phyloP scores from a whole-genome alignment of 2,329 filamentous ascomycete species.

The Ophiostoma himal-ulmi region DNA sequence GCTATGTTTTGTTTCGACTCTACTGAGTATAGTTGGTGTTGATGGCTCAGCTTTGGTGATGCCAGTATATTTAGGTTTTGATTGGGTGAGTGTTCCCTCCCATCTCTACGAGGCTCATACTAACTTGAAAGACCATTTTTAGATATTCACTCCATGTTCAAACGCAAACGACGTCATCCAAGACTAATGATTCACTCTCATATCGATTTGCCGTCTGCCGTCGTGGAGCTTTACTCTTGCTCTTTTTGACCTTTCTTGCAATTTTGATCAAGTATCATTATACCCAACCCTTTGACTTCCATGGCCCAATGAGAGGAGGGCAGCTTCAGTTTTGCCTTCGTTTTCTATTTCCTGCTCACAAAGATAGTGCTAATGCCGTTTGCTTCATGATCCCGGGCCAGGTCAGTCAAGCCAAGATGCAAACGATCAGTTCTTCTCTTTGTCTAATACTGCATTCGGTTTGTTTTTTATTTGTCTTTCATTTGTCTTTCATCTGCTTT shows the following conservation, averaged over 20 bases:
- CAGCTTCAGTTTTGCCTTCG: neutral
- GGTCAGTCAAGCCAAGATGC: no score
- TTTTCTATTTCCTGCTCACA: neutral
- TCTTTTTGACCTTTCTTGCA: neutral
- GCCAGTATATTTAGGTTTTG: neutral
- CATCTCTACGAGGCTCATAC: neutral
- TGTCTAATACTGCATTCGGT: no score
- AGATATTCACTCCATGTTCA: neutral
- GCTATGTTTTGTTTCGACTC: no score
- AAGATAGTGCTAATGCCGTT: neutral
- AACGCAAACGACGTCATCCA: neutral
- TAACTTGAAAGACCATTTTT: neutral
- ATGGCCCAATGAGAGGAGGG: neutral
- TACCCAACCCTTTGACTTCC: neutral
- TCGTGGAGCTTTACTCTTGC: no score
- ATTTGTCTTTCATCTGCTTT: no score
- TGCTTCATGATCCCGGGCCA: no score
- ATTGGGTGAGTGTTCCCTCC: neutral
- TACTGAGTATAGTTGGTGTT: no score
- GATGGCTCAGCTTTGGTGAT: neutral
- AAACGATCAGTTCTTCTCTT: no score
- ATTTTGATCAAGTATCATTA: neutral
- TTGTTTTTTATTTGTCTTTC: no score
- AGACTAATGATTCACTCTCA: neutral
- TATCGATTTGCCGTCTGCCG: neutral